These are phyloP conservation scores for Aspergillus sp. DNA, from an alignment of 2,329 filamentous ascomycete genomes.

Conservation along the genomic window DNA sequence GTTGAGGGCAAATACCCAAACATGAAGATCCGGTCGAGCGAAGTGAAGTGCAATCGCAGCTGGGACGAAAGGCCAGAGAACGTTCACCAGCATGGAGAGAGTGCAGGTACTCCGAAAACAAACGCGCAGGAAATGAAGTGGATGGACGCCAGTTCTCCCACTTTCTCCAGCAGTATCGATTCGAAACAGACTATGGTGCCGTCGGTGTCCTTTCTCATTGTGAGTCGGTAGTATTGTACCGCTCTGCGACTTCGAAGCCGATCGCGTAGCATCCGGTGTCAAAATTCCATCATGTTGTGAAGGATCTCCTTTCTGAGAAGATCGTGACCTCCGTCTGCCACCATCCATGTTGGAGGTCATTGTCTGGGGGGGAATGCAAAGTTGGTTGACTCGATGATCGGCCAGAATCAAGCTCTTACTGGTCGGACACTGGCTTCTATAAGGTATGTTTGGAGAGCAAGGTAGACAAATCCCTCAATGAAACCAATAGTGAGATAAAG, in stretches of 20 bases:
- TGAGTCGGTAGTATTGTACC: slow-evolving; percentile 31
- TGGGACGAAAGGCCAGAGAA: slow-evolving; percentile 75
- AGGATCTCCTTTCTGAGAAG: slow-evolving; percentile 11
- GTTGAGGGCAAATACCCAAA: slow-evolving; percentile 68
- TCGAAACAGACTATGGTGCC: slow-evolving; percentile 32
- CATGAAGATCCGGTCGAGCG: slow-evolving; percentile 56
- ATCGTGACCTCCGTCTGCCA: background rate
- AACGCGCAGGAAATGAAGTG: slow-evolving; percentile 63
- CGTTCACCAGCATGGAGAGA: slow-evolving; percentile 65
- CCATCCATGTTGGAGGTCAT: background rate
- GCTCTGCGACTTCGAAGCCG: slow-evolving; percentile 18
- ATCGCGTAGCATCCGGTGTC: slow-evolving; percentile 14
- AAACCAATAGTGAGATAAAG: background rate
- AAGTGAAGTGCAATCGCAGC: slow-evolving; percentile 68
- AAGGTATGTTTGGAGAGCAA: background rate
- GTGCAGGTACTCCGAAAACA: slow-evolving; percentile 64
- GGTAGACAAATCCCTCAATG: background rate
- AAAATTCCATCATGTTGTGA: slow-evolving; percentile 4
- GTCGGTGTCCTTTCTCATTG: slow-evolving; percentile 19
- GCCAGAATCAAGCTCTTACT: background rate
- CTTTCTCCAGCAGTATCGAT: slow-evolving; percentile 61
- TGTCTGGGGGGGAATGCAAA: background rate
- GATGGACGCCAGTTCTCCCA: slow-evolving; percentile 66
- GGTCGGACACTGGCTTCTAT: background rate
- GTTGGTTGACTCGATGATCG: background rate